Evolutionary conservation across 2,329 filamentous ascomycete species (phyloP).

Genomic region (Cordyceps cateniannulata): DNA sequence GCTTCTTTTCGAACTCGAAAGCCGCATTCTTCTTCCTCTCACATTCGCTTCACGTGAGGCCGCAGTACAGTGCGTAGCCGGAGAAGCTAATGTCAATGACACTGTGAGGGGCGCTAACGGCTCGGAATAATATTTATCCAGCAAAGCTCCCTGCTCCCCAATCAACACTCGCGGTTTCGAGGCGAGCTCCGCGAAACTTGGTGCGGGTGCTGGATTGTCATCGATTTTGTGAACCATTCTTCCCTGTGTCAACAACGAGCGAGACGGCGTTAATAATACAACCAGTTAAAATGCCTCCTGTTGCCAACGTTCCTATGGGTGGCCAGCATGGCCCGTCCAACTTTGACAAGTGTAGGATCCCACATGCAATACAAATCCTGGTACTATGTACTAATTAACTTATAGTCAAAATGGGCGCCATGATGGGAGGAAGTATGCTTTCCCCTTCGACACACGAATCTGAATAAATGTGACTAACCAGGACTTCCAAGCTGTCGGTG

Average conservation of each 20-base stretch:
- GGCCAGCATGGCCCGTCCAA: conserved; percentile 44
- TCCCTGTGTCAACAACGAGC: background rate
- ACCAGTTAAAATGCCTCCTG: conserved; percentile 32
- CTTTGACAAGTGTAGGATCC: conserved; percentile 46
- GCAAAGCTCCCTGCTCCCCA: conserved; percentile 1
- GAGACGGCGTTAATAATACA: background rate
- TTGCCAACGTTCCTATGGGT: conserved; percentile 30
- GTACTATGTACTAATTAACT: conserved; percentile 15
- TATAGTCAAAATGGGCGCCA: conserved; percentile 91
- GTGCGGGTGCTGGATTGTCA: background rate
- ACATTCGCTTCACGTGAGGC: conserved; percentile 27
- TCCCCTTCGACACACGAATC: background rate
- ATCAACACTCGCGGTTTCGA: conserved; percentile 1
- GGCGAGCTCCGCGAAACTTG: background rate
- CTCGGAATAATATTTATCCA: conserved; percentile 25
- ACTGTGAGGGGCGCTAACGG: conserved; percentile 23
- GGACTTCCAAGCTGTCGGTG: conserved; percentile 68
- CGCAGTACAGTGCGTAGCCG: conserved; percentile 20
- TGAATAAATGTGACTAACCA: conserved; percentile 23
- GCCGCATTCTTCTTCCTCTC: conserved; percentile 24
- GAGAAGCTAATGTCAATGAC: background rate
- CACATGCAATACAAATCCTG: background rate
- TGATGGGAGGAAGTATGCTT: conserved; percentile 94
- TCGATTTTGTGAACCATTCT: background rate
- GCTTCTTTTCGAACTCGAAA: background rate